These are phyloP conservation scores for Gracilaria vermiculophylla DNA, from an alignment of 23 red algal species.

Conservation along the genomic window DNA sequence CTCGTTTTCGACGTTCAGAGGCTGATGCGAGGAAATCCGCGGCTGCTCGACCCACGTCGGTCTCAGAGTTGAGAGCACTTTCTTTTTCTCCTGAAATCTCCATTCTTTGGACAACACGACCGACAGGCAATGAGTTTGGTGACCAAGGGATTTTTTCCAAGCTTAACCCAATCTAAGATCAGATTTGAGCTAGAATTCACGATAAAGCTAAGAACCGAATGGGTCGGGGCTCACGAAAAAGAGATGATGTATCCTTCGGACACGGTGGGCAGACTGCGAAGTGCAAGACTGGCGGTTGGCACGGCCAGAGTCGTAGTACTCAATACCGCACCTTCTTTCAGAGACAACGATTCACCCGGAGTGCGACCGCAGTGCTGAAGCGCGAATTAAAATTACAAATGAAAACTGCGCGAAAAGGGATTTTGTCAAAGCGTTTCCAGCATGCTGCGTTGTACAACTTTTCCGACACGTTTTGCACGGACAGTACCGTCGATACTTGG, in stretches of 20 bases:
- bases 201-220: not conserved
- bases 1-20: slow-evolving; percentile 61
- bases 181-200: not conserved
- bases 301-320: too few relatives aligned
- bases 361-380: too few relatives aligned
- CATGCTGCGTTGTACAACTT: not conserved
- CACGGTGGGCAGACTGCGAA: too few relatives aligned
- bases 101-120: not conserved
- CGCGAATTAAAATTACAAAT: too few relatives aligned
- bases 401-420: not conserved
- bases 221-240: too few relatives aligned
- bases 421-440: not conserved
- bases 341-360: too few relatives aligned
- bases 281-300: too few relatives aligned
- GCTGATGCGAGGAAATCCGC: slow-evolving; percentile 53
- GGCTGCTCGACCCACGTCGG: slow-evolving; percentile 31
- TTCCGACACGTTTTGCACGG: not conserved
- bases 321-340: too few relatives aligned
- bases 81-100: not conserved
- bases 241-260: too few relatives aligned
- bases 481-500: too few relatives aligned
- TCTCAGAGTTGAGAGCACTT: slow-evolving; percentile 12
- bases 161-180: not conserved
- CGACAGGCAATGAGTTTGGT: not conserved
- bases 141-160: not conserved